Conservation (phyloP, 208 protist species). For the Wallacemonas sp. region DNA sequence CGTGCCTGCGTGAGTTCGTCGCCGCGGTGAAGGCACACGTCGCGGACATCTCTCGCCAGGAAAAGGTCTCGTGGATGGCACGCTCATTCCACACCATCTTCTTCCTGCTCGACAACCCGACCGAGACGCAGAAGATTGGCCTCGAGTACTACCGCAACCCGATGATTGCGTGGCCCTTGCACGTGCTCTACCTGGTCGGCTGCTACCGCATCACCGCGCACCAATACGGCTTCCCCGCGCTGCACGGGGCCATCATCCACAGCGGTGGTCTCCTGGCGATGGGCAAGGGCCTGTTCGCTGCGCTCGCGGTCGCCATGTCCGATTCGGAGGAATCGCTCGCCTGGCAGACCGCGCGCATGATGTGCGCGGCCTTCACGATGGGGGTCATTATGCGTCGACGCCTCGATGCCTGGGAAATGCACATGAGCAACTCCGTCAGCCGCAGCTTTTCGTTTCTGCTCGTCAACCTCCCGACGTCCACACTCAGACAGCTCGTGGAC, state of each 20-base stretch:
- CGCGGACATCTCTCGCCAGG: neutral
- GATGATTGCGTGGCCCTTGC: constrained; percentile 65
- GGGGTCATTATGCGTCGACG: constrained; percentile 48
- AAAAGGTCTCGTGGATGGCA: neutral
- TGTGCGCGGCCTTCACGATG: constrained; percentile 63
- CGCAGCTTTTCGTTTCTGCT: constrained; percentile 60
- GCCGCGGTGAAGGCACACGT: constrained; percentile 13
- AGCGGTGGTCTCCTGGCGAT: constrained; percentile 48
- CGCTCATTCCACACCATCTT: constrained; percentile 8
- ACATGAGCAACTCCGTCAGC: constrained; percentile 26
- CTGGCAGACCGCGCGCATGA: constrained; percentile 51
- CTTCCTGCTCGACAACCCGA: constrained; percentile 28
- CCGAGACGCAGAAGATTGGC: constrained; percentile 32
- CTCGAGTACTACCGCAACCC: constrained; percentile 70
- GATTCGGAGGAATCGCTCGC: constrained; percentile 43
- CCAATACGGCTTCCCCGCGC: constrained; percentile 41
- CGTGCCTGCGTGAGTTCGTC: constrained; percentile 40
- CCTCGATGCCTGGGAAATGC: constrained; percentile 33
- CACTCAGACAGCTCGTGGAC: constrained; percentile 54
- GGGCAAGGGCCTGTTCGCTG: constrained; percentile 74
- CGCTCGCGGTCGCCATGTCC: constrained; percentile 73
- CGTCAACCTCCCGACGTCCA: constrained; percentile 73
- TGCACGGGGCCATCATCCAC: constrained; percentile 34
- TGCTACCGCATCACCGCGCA: constrained; percentile 71
- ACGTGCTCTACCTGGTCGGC: constrained; percentile 67